Percentiles rank a stretch among this genome's conserved stretches.
Conservation (phyloP, 2,329 filamentous ascomycete species). For the Lomentospora prolificans region DNA sequence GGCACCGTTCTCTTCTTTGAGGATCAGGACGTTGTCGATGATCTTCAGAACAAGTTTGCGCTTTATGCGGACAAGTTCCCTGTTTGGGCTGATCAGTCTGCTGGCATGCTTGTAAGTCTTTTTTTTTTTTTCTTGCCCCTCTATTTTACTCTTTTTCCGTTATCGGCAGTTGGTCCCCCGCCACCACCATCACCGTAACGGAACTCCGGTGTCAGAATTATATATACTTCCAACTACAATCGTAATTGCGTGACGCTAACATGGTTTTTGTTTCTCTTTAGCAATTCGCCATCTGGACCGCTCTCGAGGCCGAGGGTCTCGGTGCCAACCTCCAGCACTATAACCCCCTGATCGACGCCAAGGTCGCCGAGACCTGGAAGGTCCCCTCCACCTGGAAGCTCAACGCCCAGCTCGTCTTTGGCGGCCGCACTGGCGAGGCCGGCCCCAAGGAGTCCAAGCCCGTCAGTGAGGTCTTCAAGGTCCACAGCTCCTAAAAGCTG, state of each 20-base stretch:
- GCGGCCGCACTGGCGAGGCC: constrained; percentile 46
- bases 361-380: constrained; percentile 59
- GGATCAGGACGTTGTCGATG: constrained; percentile 58
- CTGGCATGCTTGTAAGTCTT: constrained; percentile 54
- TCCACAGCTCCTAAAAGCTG: constrained; percentile 42
- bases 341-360: constrained; percentile 73
- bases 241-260: constrained; percentile 7
- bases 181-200: too few species aligned
- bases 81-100: constrained; percentile 64
- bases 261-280: constrained; percentile 13
- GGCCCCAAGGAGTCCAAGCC: constrained; percentile 56
- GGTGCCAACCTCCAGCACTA: constrained; percentile 91
- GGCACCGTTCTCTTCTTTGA: constrained; percentile 86
- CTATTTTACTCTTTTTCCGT: background rate
- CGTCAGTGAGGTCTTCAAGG: constrained; percentile 57
- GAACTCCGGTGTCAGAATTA: too few species aligned
- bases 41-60: constrained; percentile 58
- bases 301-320: constrained; percentile 72
- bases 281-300: constrained; percentile 72
- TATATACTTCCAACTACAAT: too few species aligned
- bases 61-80: constrained; percentile 73
- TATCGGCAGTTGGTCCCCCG: background rate
- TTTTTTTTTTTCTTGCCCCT: background rate
- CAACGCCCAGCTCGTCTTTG: constrained; percentile 78
- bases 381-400: constrained; percentile 66